Base-by-base conservation (phyloP, 768 basidiomycete species). In the Terana coerulea region DNA sequence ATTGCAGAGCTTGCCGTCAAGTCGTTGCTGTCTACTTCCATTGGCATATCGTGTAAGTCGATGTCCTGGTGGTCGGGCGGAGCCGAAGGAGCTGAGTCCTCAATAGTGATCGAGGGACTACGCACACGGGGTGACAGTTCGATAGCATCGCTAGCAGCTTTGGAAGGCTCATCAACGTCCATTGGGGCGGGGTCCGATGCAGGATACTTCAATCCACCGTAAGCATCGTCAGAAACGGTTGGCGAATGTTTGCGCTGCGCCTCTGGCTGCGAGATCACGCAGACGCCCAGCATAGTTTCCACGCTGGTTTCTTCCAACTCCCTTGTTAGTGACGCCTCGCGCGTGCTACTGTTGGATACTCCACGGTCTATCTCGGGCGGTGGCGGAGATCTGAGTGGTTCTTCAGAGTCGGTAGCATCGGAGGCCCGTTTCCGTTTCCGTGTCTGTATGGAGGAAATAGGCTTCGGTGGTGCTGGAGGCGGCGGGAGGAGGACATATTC, bases 401-500 rank as follows among this genome's bases (percentile, higher is more conserved):
- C 44, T 4, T 46, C 26, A n/a, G 22, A 6, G 4, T 48, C 56
- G 2, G 11, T 9, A 11, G 43, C 35, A 4, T 42, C 56, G n/a
- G 52, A 37, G 26, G 61, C 65, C 10, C 62, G 63, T 42, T 64
- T 66, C 21, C 65, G 60, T 29, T 64, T 66, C 24, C 63, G 58
- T 3, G 65, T 64, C 47, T 45, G 9, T 55, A 61, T 7, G 34
- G 55, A 10, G 25, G 12, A 7, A n/a, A 28, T 17, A 29, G 8
- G 8, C 10, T 12, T 29, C 12, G 33, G 22, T 25, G 33, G 42
- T 31, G 45, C 28, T 9, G 54, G 39, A 2, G 76, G 72, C n/a
- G 76, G 72, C 11, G 83, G 73, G 30, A 76, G 66, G 63, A 88
- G 69, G 6, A 78, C 69, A 42, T 74, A 67, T 47, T 80, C 82